Conservation (phyloP, 352 stramenopile species). For the Pythium angustatum region DNA sequence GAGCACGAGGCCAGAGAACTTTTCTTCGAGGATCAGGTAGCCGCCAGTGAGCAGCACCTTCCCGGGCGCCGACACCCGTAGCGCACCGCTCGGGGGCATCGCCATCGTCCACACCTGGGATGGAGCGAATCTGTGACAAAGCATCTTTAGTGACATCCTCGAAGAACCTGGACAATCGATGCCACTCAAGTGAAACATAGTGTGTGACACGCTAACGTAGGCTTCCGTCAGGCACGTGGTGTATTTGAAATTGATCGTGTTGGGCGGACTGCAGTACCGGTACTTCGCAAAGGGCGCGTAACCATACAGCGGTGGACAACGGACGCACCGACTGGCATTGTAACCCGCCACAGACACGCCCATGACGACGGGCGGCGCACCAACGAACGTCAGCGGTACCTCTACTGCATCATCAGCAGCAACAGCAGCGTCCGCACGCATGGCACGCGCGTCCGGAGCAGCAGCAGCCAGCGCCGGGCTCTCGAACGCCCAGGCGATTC, state of each 20-base stretch:
- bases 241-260: background rate
- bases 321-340: background rate
- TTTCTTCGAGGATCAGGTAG: slow-evolving; percentile 94
- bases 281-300: background rate
- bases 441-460: slow-evolving; percentile 1
- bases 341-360: background rate
- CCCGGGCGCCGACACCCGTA: slow-evolving; percentile 92
- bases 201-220: background rate
- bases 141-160: slow-evolving; percentile 5
- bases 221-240: background rate
- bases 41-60: slow-evolving; percentile 96
- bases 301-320: too few species aligned
- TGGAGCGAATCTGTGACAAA: slow-evolving; percentile 5
- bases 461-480: slow-evolving; percentile 7
- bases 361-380: slow-evolving; percentile 19
- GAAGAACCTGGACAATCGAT: too few species aligned
- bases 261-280: background rate
- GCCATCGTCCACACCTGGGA: too few species aligned
- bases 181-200: background rate
- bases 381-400: background rate
- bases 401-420: background rate
- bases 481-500: slow-evolving; percentile 21
- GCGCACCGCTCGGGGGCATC: background rate
- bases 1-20: slow-evolving; percentile 90
- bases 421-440: slow-evolving; percentile 5